Base-by-base conservation (phyloP, 345 rosid genomes). In the Odontarrhena argentea region DNA sequence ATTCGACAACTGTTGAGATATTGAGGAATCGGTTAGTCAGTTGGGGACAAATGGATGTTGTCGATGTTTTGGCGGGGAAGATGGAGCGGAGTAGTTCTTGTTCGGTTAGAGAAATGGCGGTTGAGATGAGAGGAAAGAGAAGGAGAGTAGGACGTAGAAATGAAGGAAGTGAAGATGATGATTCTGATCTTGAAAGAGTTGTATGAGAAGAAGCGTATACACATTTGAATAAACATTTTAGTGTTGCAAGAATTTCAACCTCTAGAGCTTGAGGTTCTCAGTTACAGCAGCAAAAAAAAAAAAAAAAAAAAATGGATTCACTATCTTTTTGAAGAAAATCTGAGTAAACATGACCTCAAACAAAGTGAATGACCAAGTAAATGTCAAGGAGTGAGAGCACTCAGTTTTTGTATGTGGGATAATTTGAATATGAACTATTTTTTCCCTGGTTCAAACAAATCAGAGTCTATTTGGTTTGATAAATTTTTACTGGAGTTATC, bases 51-150 rank as follows among this genome's bases (percentile, higher is more conserved):
- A 60, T 76, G 78, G 96, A 92, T 55, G 63, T 51, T 53, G 62
- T 87, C 1, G 91, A 89, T 74, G 81, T 87, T 60, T 82, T 89
- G 30, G 86, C 87, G 0, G 75, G 78, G 62, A 89, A 92, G 78
- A 89, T 92, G 96, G 96, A 83, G 51, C 56, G 74, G 9, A 86
- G 91, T 65, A 81, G 80, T 79, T 84, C 80, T 57, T 84, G 86
- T 69, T 73, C 89, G 0, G 78, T 92, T 35, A 81, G 73, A 69
- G 97, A 86, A 70, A 65, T 82, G 49, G 89, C 96, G 32, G 75
- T 43, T 32, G 86, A 76, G 57, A 86, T 89, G 93, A 81, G 88
- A 73, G 87, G 93, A 38, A 75, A 76, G 57, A 75, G 69, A 40
- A 46, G 42, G 26, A 46, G 61, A 32, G 46, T 52, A 56, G 69